A percentile compares a stretch with the other conserved stretches of the same genome.
Evolutionary conservation across 1,139 yeast species (phyloP).

Genomic region (Candida tetrigidarum): DNA sequence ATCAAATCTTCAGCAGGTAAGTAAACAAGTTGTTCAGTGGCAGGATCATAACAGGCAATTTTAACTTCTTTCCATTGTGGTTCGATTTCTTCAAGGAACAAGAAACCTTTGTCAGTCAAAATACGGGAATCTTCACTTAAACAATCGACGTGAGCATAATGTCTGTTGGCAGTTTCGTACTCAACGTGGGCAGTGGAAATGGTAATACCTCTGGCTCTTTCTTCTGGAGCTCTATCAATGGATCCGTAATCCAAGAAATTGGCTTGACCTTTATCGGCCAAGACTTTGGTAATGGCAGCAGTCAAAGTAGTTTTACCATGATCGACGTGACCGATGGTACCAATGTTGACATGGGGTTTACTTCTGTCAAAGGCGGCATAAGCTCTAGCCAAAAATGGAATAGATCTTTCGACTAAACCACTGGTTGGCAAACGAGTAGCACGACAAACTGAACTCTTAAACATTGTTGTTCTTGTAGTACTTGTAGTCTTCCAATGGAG

Average conservation of each 20-base stretch:
- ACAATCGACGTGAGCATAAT: constrained; percentile 95
- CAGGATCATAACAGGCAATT: constrained; percentile 9
- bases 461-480: constrained; percentile 20
- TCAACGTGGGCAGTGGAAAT: constrained; percentile 98
- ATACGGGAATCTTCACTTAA: constrained; percentile 15
- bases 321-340: constrained; percentile 94
- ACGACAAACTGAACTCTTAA: constrained; percentile 27
- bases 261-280: constrained; percentile 90
- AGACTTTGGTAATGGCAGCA: constrained; percentile 97
- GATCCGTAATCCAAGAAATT: constrained; percentile 89
- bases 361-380: constrained; percentile 83
- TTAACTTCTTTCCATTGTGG: constrained; percentile 8
- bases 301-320: constrained; percentile 99
- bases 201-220: constrained; percentile 99
- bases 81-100: constrained; percentile 5
- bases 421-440: constrained; percentile 8
- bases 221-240: constrained; percentile 99
- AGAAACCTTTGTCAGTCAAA: constrained; percentile 8
- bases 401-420: constrained; percentile 11
- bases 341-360: constrained; percentile 95
- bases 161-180: constrained; percentile 91
- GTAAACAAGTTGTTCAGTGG: constrained; percentile 5
- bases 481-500: neutral
- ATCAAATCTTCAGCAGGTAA: constrained; percentile 7
- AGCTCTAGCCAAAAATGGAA: constrained; percentile 38